Percentiles rank a stretch among this genome's conserved stretches.
Conservation (phyloP, 148 eudicot species). For the Euryodendron excelsum region DNA sequence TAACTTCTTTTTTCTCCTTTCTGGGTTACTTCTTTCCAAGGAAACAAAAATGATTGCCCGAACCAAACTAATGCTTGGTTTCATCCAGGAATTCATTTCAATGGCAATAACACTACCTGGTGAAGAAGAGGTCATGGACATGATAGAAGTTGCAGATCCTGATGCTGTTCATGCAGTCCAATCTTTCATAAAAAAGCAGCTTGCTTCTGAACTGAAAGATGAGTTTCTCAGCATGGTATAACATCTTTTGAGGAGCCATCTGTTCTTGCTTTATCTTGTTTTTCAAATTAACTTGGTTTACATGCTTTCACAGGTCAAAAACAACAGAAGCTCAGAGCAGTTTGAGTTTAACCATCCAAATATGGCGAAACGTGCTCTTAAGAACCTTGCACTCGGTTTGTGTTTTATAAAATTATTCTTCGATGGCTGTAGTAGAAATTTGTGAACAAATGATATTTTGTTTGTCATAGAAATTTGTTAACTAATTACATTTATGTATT, state of each 20-base stretch:
- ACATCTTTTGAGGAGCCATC: neutral
- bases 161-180: constrained; percentile 96
- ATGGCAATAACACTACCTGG: constrained; percentile 90
- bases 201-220: constrained; percentile 72
- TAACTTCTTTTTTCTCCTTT: neutral
- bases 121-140: constrained; percentile 92
- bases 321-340: constrained; percentile 68
- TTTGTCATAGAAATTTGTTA: neutral
- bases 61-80: neutral
- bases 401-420: neutral
- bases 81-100: constrained; percentile 73
- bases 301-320: constrained; percentile 55
- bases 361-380: constrained; percentile 90
- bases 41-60: neutral
- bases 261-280: neutral
- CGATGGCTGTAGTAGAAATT: neutral
- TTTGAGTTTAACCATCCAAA: constrained; percentile 69
- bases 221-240: constrained; percentile 65
- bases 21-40: neutral
- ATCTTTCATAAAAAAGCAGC: constrained; percentile 74
- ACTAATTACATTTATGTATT: neutral
- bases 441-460: neutral
- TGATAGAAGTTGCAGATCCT: constrained; percentile 98
- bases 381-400: constrained; percentile 77
- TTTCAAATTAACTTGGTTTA: constrained; percentile 7